Evolutionary conservation across 73 alveolate species (phyloP).

Genomic region (Tetrahymena malaccensis): DNA sequence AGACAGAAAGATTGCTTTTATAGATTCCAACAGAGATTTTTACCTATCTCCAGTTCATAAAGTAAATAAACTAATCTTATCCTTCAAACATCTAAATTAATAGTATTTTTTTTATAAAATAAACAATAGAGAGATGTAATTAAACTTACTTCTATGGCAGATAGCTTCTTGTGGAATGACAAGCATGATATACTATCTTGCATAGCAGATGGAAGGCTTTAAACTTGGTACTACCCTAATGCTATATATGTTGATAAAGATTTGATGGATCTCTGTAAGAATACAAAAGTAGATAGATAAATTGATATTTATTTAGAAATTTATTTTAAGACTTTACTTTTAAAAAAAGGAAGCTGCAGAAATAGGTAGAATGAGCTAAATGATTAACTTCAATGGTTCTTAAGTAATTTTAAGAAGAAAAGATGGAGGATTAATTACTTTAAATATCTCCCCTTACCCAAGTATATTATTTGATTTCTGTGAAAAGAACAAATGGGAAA

Average conservation of each 20-base stretch:
- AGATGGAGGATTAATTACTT: conserved; percentile 84
- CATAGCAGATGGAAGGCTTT: conserved; percentile 90
- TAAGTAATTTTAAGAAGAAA: conserved; percentile 74
- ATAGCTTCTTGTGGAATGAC: conserved; percentile 62
- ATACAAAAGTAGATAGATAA: conserved; percentile 64
- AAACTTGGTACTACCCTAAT: conserved; percentile 95
- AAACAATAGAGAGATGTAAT: conserved; percentile 48
- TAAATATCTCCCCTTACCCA: conserved; percentile 87
- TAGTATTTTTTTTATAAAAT: not conserved
- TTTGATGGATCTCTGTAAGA: conserved; percentile 62
- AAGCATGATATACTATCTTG: conserved; percentile 62
- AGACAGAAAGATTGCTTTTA: conserved; percentile 91
- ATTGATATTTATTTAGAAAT: not conserved
- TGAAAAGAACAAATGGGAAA: conserved; percentile 85
- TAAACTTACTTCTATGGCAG: conserved; percentile 95
- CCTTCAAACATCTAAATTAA: no score
- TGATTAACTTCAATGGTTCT: conserved; percentile 72
- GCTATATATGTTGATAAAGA: conserved; percentile 97
- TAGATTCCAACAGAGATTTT: conserved; percentile 94
- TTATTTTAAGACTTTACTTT: conserved; percentile 61
- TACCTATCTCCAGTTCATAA: conserved; percentile 84
- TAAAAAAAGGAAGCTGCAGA: conserved; percentile 29
- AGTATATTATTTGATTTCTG: conserved; percentile 75
- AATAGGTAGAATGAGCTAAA: conserved; percentile 49
- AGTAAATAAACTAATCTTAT: conserved; percentile 27